Base-by-base conservation (phyloP, 345 rosid species). In the Populus euphratica region DNA sequence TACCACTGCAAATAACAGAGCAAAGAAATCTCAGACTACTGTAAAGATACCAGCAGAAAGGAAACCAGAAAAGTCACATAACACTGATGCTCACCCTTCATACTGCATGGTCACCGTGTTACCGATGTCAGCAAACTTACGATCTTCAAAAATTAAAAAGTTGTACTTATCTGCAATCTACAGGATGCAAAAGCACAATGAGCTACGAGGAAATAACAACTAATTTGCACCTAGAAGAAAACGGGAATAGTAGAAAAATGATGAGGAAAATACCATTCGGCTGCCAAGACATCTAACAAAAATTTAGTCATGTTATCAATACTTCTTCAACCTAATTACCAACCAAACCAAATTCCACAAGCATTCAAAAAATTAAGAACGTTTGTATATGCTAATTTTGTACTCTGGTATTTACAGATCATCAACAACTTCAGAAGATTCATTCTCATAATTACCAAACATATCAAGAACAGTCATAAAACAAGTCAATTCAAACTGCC, bases 31-130 rank as follows among this genome's bases (percentile, higher is more conserved):
- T 70, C 70, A 82, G 67, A 47, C 67, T 65, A 65, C n/a, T 17
- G 71, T 27, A 38, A 65, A 12, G 64, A 47, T 69, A 74, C 63
- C 5, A 33, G 63, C 27, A 77, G 27, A 41, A 35, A 79, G 36
- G 21, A 29, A 74, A 41, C 13, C 4, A 0, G 64, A 27, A 39
- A 78, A 27, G 52, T 2, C 33, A 52, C 41, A 43, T 43, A 33
- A 21, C 50, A n/a, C 73, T 8, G 38, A 49, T 5, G 13, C 70
- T 79, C 81, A 93, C 99, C 98, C 95, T 89, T 93, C 99, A 79
- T 91, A 92, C 84, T 96, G 98, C 99, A 96, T 90, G 8, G 99
- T 92, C 80, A 96, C 98, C 0, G 99, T 96, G 90, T 96, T 93
- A 66, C 99, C 99, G 83, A 96, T 96, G 82, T 93, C 99, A 5